These are phyloP conservation scores for Pholiota conissans DNA, from an alignment of 768 basidiomycete species.

Conservation along the genomic window DNA sequence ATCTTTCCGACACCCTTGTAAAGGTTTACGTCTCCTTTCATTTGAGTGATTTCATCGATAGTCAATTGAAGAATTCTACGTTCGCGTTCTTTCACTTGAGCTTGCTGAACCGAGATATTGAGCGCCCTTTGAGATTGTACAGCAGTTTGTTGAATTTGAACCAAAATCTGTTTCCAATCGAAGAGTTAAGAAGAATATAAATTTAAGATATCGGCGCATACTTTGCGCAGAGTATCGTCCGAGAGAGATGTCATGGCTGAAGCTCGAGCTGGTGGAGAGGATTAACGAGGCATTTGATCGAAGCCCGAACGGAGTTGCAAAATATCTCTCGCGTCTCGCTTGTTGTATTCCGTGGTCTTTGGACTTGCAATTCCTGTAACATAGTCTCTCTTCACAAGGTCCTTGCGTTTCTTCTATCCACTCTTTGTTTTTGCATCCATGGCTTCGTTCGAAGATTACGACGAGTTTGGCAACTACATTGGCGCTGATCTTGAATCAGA, in stretches of 20 bases:
- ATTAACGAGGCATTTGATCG: constrained; percentile 3
- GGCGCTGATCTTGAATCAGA: constrained; percentile 94
- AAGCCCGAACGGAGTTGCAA: constrained; percentile 31
- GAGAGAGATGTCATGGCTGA: constrained; percentile 55
- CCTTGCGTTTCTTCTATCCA: too few relatives aligned
- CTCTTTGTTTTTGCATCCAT: too few relatives aligned
- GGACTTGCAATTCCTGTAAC: too few relatives aligned
- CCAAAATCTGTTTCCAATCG: constrained; percentile 64
- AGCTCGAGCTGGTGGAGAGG: neutral
- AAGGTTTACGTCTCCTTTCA: constrained; percentile 74
- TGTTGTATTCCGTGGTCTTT: too few relatives aligned
- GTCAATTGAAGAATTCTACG: constrained; percentile 88
- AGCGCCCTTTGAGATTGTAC: constrained; percentile 82
- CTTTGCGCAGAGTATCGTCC: constrained; percentile 85
- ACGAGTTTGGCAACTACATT: constrained; percentile 98
- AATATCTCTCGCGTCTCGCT: constrained; percentile 17
- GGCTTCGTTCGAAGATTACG: constrained; percentile 78
- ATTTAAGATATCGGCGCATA: constrained; percentile 22
- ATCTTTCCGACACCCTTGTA: constrained; percentile 98
- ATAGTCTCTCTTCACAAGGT: too few relatives aligned
- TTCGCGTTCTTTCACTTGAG: constrained; percentile 81
- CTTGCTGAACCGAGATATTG: constrained; percentile 73
- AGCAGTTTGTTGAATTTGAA: constrained; percentile 92
- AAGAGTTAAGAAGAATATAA: neutral
- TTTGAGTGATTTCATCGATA: constrained; percentile 73